Conservation (phyloP, 1,284 basidiomycete genomes). For the Malassezia japonica region DNA sequence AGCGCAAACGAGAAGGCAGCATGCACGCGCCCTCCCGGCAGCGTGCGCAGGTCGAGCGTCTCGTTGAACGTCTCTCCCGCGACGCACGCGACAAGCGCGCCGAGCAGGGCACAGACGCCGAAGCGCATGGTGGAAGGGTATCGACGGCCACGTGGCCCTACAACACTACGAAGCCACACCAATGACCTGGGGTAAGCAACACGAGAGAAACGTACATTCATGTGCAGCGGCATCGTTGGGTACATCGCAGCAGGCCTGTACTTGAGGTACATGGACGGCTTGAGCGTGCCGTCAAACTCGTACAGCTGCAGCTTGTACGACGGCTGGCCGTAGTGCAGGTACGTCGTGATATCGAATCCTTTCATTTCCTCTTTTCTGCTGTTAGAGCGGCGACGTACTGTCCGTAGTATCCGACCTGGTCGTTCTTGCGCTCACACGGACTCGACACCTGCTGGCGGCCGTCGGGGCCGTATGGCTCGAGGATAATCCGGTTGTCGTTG, state of each 20-base stretch:
- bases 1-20: slow-evolving; percentile 58
- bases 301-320: slow-evolving; percentile 26
- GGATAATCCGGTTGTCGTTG: slow-evolving; percentile 24
- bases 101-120: neutral
- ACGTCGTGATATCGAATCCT: slow-evolving; percentile 20
- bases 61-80: slow-evolving; percentile 52
- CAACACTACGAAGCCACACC: neutral
- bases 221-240: slow-evolving; percentile 17
- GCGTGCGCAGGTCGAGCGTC: slow-evolving; percentile 61
- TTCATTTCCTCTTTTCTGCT: slow-evolving; percentile 6
- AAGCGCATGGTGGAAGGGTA: neutral
- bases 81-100: neutral
- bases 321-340: slow-evolving; percentile 20
- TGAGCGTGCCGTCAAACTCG: slow-evolving; percentile 22
- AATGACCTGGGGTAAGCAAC: slow-evolving; percentile 6
- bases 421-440: neutral
- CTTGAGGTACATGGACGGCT: slow-evolving; percentile 20
- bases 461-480: slow-evolving; percentile 26
- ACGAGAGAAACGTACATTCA: slow-evolving; percentile 8
- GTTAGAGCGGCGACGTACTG: slow-evolving; percentile 12
- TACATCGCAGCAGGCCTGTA: slow-evolving; percentile 19
- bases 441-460: slow-evolving; percentile 20
- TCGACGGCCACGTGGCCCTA: slow-evolving; percentile 4
- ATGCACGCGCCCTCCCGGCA: slow-evolving; percentile 72
- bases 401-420: slow-evolving; percentile 19